These are phyloP conservation scores for Wickerhamiella parazyma DNA, from an alignment of 805 yeast species.

Conservation along the genomic window DNA sequence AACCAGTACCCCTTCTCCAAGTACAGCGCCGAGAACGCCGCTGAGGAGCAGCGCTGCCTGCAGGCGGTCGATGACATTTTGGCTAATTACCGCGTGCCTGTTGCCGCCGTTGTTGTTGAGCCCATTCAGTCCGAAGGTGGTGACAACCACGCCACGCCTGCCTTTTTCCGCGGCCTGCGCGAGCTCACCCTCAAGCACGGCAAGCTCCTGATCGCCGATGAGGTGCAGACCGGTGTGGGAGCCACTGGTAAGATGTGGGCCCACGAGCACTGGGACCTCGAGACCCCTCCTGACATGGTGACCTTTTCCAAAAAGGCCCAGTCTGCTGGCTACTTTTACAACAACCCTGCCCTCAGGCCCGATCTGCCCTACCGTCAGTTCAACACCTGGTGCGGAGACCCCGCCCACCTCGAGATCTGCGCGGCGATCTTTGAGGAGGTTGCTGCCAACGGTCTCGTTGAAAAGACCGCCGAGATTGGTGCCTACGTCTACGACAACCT, in stretches of 20 bases:
- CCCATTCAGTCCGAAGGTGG: constrained; percentile 91
- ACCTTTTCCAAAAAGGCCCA: constrained; percentile 84
- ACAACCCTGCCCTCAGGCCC: constrained; percentile 59
- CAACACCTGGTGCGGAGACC: constrained; percentile 92
- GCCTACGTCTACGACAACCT: constrained; percentile 48
- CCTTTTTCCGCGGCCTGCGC: constrained; percentile 71
- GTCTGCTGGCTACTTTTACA: constrained; percentile 77
- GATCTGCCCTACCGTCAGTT: constrained; percentile 73
- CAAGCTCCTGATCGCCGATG: constrained; percentile 64
- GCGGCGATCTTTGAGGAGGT: constrained; percentile 60
- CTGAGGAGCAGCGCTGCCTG: constrained; percentile 70
- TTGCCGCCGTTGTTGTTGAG: constrained; percentile 82
- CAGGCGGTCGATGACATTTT: constrained; percentile 59
- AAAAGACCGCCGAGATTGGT: constrained; percentile 48
- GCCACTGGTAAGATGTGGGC: constrained; percentile 82
- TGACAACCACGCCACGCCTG: constrained; percentile 70
- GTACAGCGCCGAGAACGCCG: constrained; percentile 45
- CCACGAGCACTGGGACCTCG: constrained; percentile 68
- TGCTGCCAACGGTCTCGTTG: constrained; percentile 43
- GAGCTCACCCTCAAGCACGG: constrained; percentile 59
- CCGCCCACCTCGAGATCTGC: constrained; percentile 64
- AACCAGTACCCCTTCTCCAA: constrained; percentile 74
- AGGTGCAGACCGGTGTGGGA: constrained; percentile 84
- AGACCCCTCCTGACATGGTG: constrained; percentile 69
- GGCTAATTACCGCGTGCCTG: constrained; percentile 54